Evolutionary conservation across 2,329 filamentous ascomycete species (phyloP), one percentile per base, ranked within the genome.

Genomic region (Beauveria australis): DNA sequence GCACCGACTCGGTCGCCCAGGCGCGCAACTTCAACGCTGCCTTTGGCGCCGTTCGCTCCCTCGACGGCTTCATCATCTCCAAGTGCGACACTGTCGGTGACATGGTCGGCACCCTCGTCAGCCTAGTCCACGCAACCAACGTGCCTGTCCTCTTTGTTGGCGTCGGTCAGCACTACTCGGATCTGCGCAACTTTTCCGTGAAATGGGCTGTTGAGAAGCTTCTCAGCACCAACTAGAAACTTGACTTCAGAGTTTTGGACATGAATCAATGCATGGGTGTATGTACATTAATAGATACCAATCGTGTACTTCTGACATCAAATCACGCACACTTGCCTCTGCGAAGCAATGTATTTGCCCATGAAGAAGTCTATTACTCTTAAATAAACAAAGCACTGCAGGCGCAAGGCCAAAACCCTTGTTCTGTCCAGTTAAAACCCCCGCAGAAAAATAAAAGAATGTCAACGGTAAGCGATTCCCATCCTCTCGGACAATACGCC

Each of bases 71-170:
- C 75, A 96, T 99, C 71, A 97, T 99, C 68, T 93, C 89, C 63
- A 99, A 99, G 76, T 97, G 94, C 73, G 94, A 99, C 76, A 99
- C 94, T 0, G 95, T 99, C 43, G 95, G 94, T n/a, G 93, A 97
- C 76, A 97, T 97, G 92, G 92, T 97, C 48, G 92, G 83, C 67
- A 97, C 93, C 3, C 79, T 99, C 64, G 94, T 99, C 64, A 96
- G 91, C 72, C 93, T 99, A 79, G 93, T 99, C 44, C 93, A 97
- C 76, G 93, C 94, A 3, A 99, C 95, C 3, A 91, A 93, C 30
- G 95, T 99, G 51, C 95, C 95, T 0, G 92, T 99, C 22, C 82
- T 97, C 12, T 99, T 99, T 71, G 82, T 99, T 66, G 94, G 83
- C 61, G 84, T 88, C 30, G 85, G 85, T 14, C 85, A 88, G 73